Percentiles rank a stretch among this genome's conserved stretches.
Evolutionary conservation across 257 asterid genomes (phyloP).

Genomic region (Rauvolfia tetraphylla): DNA sequence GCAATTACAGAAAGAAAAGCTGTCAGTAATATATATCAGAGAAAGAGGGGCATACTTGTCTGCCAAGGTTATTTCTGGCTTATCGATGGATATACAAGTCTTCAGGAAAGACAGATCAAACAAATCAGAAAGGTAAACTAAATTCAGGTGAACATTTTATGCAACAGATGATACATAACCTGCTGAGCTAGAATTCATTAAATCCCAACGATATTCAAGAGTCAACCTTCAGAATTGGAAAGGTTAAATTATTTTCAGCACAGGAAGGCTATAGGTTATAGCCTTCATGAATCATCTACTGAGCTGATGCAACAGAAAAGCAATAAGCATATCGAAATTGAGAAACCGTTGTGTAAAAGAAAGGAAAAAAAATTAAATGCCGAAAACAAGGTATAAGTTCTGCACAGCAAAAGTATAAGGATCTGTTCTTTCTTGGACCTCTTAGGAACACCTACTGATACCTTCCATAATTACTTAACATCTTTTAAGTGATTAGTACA

Average conservation of each 20-base stretch:
- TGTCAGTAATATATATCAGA: not conserved
- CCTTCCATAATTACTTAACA: not conserved
- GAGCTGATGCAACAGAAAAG: not conserved
- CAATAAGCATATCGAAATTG: not conserved
- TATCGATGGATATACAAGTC: not conserved
- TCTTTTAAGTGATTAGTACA: not conserved
- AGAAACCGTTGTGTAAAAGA: not conserved
- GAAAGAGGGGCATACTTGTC: not conserved
- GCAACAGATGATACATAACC: not conserved
- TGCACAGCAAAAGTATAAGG: not conserved
- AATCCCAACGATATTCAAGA: not conserved
- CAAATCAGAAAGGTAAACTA: not conserved
- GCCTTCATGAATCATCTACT: not conserved
- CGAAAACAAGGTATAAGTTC: not conserved
- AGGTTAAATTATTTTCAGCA: not conserved
- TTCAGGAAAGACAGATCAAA: not conserved
- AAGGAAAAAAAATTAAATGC: not conserved
- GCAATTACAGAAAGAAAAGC: conserved; percentile 34
- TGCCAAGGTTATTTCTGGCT: not conserved
- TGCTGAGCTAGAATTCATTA: not conserved
- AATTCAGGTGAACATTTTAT: not conserved
- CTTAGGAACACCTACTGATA: not conserved
- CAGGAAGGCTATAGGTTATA: not conserved
- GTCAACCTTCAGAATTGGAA: not conserved
- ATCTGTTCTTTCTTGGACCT: not conserved